These are phyloP conservation scores for Sporisorium iseilematis-ciliati DNA, from an alignment of 1,284 basidiomycete genomes.

Conservation along the genomic window DNA sequence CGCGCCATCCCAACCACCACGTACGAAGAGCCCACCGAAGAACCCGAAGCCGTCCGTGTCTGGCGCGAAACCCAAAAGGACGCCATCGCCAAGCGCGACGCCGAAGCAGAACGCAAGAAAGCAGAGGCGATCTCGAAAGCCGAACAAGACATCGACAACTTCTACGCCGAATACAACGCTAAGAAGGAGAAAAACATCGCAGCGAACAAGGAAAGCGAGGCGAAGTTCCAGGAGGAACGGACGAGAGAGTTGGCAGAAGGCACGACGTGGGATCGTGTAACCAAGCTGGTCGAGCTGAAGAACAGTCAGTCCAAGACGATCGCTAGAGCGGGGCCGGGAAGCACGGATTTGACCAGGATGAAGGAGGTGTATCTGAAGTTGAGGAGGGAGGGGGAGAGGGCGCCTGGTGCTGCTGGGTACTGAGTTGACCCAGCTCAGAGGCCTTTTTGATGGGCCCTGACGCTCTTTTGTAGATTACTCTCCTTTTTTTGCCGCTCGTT, in stretches of 20 bases:
- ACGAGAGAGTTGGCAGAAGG: slow-evolving; percentile 85
- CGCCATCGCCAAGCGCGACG: slow-evolving; percentile 85
- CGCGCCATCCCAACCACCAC: slow-evolving; percentile 15
- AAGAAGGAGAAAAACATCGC: slow-evolving; percentile 93
- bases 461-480: no score
- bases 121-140: slow-evolving; percentile 89
- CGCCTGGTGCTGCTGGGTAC: slow-evolving; percentile 67
- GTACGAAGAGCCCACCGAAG: slow-evolving; percentile 53
- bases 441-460: no score
- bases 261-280: slow-evolving; percentile 96
- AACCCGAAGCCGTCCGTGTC: slow-evolving; percentile 70
- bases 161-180: slow-evolving; percentile 92
- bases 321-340: slow-evolving; percentile 85
- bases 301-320: slow-evolving; percentile 96
- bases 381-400: slow-evolving; percentile 65
- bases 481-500: background rate
- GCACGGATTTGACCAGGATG: slow-evolving; percentile 88
- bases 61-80: slow-evolving; percentile 90
- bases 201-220: slow-evolving; percentile 95
- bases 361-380: slow-evolving; percentile 74
- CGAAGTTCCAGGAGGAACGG: slow-evolving; percentile 80
- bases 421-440: slow-evolving; percentile 9
- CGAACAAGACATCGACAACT: slow-evolving; percentile 91
- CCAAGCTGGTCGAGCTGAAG: slow-evolving; percentile 85
- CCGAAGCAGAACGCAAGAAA: slow-evolving; percentile 81